These are phyloP conservation scores for Fusarium sp. DNA, from an alignment of 2,329 filamentous ascomycete species.

Conservation along the genomic window DNA sequence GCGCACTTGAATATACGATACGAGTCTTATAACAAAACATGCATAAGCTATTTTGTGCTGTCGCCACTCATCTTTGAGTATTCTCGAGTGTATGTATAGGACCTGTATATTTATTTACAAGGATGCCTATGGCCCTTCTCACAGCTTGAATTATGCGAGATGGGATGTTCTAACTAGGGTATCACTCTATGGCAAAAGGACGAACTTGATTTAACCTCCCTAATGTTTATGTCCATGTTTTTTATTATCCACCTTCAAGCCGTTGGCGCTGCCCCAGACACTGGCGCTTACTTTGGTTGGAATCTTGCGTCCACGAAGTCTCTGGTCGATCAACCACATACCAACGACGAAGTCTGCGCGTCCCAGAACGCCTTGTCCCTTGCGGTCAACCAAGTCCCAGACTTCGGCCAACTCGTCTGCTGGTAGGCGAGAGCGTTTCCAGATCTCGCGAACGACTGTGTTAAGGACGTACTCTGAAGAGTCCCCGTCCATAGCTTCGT, in stretches of 20 bases:
- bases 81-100: background rate
- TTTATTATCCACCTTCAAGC: slow-evolving; percentile 52
- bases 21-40: background rate
- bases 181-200: slow-evolving; percentile 44
- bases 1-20: background rate
- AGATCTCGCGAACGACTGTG: slow-evolving; percentile 80
- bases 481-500: slow-evolving; percentile 42
- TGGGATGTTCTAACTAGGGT: slow-evolving; percentile 43
- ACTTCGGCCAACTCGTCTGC: slow-evolving; percentile 78
- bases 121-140: background rate
- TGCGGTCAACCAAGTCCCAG: slow-evolving; percentile 79
- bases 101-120: background rate
- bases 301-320: slow-evolving; percentile 82
- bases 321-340: slow-evolving; percentile 85
- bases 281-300: slow-evolving; percentile 78
- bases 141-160: slow-evolving; percentile 1
- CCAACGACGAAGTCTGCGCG: slow-evolving; percentile 85
- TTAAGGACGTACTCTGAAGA: slow-evolving; percentile 70
- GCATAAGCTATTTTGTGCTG: background rate
- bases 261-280: slow-evolving; percentile 78
- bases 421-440: slow-evolving; percentile 77
- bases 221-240: slow-evolving; percentile 18
- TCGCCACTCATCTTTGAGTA: background rate
- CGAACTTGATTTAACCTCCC: slow-evolving; percentile 17
- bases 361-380: slow-evolving; percentile 66